A percentile compares a stretch with the other conserved stretches of the same genome.
Evolutionary conservation across 2,329 filamentous ascomycete species (phyloP).

Genomic region (Ilyonectria mors-panacis): DNA sequence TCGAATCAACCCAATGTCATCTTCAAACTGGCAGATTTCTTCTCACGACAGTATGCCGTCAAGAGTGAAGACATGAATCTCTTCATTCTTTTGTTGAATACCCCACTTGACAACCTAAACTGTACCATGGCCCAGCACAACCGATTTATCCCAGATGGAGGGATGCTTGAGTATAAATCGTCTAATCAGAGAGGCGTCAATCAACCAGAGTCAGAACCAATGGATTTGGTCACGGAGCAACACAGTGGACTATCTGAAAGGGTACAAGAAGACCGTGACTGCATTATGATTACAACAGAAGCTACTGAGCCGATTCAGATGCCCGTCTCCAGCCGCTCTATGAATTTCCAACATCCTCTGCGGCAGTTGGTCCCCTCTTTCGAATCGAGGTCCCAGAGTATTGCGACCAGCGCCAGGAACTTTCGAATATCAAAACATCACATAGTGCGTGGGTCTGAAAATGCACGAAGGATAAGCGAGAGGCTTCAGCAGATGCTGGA

Average conservation of each 20-base stretch:
- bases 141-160: not conserved
- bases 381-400: conserved; percentile 9
- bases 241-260: not conserved
- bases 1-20: not conserved
- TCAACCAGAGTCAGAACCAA: not conserved
- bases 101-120: not conserved
- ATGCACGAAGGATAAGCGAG: not conserved
- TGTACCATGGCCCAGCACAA: not conserved
- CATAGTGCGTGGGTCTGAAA: not conserved
- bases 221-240: not conserved
- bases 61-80: not conserved
- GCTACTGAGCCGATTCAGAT: not conserved
- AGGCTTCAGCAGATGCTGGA: not conserved
- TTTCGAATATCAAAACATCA: conserved; percentile 17
- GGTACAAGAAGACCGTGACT: too few species aligned
- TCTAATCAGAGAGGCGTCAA: not conserved
- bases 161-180: not conserved
- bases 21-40: conserved; percentile 17
- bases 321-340: not conserved
- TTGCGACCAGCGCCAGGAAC: conserved; percentile 9
- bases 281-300: too few species aligned
- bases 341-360: conserved; percentile 5
- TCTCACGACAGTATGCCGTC: conserved; percentile 4
- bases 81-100: conserved; percentile 11
- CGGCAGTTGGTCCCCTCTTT: conserved; percentile 17